Base-by-base conservation (phyloP, 75 land plant genomes). In the Pinus tabuliformis region DNA sequence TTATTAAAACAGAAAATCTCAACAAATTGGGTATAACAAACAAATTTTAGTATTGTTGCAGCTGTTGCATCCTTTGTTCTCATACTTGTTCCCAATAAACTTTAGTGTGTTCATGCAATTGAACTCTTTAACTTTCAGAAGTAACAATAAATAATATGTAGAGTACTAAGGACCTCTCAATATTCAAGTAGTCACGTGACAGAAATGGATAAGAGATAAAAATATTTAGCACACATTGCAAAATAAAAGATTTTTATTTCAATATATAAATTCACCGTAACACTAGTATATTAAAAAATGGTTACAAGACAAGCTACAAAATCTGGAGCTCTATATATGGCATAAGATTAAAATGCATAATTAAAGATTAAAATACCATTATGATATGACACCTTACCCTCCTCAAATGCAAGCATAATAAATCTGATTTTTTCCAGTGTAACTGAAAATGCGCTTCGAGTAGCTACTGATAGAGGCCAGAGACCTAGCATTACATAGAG, bases 361-460 rank as follows among this genome's bases (percentile, higher is more conserved):
- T 17, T 36, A 36, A 64, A 64, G 20, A 7, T 36, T 37, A 49
- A 37, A 65, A 65, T 11, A 65, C 3, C n/a, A n/a, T n/a, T 18
- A 6, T 9, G 2, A 14, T 63, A 36, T 20, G 20, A 65, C 6
- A 20, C 70, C 36, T 66, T 66, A 66, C 70, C 70, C 70, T 66
- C 70, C n/a, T 66, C 70, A 49, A 66, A 37, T 39, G 49, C 18
- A 2, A 66, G 49, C 70, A 28, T 20, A 6, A 66, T 66, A 39
- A 21, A 49, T 66, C 39, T n/a, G n/a, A n/a, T 39, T 12, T 39
- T 17, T 66, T 66, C 70, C 70, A 66, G 20, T 22, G 39, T 66
- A 39, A 66, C 49, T 66, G 70, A 49, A 66, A 66, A 36, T 39
- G 45, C 70, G 39, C 21, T 66, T 66, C 70, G 70, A 66, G 36